A percentile compares a stretch with the other conserved stretches of the same genome.
Conservation (phyloP, 2,329 filamentous ascomycete species). For the Nothophoma quercina region DNA sequence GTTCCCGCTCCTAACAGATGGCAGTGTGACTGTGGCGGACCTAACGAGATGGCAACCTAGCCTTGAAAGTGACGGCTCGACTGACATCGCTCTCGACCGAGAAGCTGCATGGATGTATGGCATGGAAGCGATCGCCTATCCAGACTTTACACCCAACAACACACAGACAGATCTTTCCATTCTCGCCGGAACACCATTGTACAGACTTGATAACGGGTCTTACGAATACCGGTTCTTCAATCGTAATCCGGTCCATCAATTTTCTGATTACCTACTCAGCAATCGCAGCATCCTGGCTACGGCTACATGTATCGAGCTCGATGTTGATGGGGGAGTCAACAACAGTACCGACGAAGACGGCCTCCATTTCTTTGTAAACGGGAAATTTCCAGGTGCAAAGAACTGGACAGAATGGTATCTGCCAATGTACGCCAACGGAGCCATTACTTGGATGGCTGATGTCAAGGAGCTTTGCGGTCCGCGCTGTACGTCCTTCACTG, state of each 20-base stretch:
- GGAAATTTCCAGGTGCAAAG: conserved; percentile 12
- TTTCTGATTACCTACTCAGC: conserved; percentile 38
- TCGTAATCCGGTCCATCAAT: conserved; percentile 40
- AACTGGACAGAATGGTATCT: conserved; percentile 27
- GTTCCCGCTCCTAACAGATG: conserved; percentile 35
- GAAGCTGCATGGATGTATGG: conserved; percentile 43
- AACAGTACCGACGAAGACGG: conserved; percentile 24
- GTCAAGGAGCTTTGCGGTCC: conserved; percentile 31
- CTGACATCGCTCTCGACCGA: conserved; percentile 13
- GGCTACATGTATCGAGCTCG: conserved; percentile 33
- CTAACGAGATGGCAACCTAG: conserved; percentile 32
- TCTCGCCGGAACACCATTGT: conserved; percentile 36
- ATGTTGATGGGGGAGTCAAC: conserved; percentile 7
- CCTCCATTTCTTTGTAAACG: no score
- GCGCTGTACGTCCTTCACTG: conserved; percentile 46
- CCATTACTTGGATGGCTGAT: conserved; percentile 37
- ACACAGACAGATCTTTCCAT: conserved; percentile 29
- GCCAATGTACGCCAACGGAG: conserved; percentile 25
- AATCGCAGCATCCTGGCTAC: conserved; percentile 29
- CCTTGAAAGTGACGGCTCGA: conserved; percentile 5
- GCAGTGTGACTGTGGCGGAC: conserved; percentile 38
- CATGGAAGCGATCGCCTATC: conserved; percentile 38
- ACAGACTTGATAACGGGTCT: conserved; percentile 24
- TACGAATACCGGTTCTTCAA: conserved; percentile 46
- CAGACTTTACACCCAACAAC: conserved; percentile 21